These are phyloP conservation scores for Zygnema circumcarinatum DNA, from an alignment of 139 green algal species.

Conservation along the genomic window DNA sequence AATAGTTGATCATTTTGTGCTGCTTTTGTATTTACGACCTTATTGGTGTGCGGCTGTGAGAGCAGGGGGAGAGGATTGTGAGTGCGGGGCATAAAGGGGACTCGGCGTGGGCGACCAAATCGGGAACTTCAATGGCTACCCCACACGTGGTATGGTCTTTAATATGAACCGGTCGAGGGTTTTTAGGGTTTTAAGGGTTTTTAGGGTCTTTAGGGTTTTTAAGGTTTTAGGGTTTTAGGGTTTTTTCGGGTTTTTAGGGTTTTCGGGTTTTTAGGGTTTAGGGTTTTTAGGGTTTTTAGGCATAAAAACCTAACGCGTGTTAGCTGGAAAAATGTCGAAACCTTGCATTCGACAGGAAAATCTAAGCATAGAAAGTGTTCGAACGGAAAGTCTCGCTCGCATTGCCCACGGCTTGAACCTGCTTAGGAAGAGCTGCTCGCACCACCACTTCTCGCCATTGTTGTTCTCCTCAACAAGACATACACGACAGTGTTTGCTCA, in stretches of 20 bases:
- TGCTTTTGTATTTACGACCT: background rate
- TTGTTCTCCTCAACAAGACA: background rate
- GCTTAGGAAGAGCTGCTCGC: background rate
- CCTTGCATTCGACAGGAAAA: background rate
- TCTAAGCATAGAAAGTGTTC: background rate
- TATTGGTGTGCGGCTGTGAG: background rate
- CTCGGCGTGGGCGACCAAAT: slow-evolving; percentile 35
- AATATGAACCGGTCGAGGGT: background rate
- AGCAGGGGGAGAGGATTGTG: slow-evolving; percentile 32
- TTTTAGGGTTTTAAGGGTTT: background rate
- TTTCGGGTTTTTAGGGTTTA: background rate
- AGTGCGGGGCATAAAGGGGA: slow-evolving; percentile 15
- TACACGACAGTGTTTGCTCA: no score
- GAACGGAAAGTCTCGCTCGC: background rate
- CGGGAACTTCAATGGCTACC: slow-evolving; percentile 57
- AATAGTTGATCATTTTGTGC: no score
- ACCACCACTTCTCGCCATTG: background rate
- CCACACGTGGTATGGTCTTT: slow-evolving; percentile 40
- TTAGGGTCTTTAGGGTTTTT: background rate
- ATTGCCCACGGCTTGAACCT: background rate
- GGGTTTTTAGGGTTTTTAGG: background rate
- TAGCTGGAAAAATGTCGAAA: background rate
- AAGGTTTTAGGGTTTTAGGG: background rate
- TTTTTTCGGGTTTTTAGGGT: background rate
- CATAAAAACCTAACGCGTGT: background rate